Conservation (phyloP, 164 flowering plant species). For the Buxus sempervirens region DNA sequence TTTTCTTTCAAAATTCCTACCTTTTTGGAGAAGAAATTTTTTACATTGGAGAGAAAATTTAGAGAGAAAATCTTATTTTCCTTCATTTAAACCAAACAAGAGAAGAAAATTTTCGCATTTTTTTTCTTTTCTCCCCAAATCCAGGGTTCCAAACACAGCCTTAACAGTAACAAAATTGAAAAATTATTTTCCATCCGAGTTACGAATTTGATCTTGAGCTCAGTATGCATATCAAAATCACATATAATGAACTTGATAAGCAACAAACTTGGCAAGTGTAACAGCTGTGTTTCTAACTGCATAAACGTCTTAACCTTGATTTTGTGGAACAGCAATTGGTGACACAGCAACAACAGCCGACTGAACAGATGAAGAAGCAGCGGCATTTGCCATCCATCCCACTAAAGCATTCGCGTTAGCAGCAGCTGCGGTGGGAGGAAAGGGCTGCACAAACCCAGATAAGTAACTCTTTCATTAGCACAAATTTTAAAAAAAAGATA, state of each 20-base stretch:
- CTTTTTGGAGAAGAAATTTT: too few species aligned
- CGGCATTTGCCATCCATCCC: constrained; percentile 90
- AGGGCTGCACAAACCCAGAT: constrained; percentile 41
- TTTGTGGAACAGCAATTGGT: constrained; percentile 57
- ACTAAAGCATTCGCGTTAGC: constrained; percentile 70
- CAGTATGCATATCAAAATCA: neutral
- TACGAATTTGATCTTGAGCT: neutral
- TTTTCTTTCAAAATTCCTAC: too few species aligned
- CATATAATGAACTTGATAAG: too few species aligned
- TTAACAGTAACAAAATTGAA: neutral
- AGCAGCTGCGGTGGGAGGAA: constrained; percentile 53
- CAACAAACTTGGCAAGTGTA: too few species aligned
- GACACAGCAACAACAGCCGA: constrained; percentile 82
- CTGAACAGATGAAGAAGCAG: constrained; percentile 79
- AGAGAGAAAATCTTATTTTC: too few species aligned
- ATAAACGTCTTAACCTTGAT: constrained; percentile 50
- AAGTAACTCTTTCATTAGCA: neutral
- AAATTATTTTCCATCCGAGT: neutral
- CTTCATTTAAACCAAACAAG: too few species aligned
- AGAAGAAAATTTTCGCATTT: too few species aligned
- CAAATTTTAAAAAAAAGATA: neutral
- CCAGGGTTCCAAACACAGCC: too few species aligned
- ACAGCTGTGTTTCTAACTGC: too few species aligned
- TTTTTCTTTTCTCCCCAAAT: too few species aligned
- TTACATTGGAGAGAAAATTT: too few species aligned